Percentiles rank a stretch among this genome's conserved stretches.
Conservation (phyloP, 768 basidiomycete species). For the Hysterangium stoloniferum region DNA sequence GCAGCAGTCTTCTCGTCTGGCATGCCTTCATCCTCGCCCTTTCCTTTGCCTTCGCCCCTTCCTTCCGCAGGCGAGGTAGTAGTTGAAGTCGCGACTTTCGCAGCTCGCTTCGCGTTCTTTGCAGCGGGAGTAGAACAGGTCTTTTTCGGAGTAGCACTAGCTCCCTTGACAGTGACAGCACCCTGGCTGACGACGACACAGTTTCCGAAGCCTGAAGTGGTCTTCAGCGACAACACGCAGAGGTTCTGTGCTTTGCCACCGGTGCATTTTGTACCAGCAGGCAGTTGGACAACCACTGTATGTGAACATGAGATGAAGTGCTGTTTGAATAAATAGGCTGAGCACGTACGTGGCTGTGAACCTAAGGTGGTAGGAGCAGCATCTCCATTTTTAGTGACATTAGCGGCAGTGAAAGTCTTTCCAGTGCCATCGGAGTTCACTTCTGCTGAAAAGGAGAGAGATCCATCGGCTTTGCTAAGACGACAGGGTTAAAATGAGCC, state of each 20-base stretch:
- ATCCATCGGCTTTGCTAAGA: slow-evolving; percentile 38
- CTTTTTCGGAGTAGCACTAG: slow-evolving; percentile 9
- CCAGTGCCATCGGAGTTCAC: slow-evolving; percentile 37
- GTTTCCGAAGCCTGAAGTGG: slow-evolving; percentile 45
- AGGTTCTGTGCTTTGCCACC: slow-evolving; percentile 38
- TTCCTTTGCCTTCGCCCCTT: not conserved
- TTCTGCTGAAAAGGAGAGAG: slow-evolving; percentile 32
- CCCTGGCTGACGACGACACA: slow-evolving; percentile 39
- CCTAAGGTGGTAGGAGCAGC: slow-evolving; percentile 5
- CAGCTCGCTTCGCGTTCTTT: not conserved
- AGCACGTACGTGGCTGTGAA: slow-evolving; percentile 30
- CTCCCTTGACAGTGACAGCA: slow-evolving; percentile 3
- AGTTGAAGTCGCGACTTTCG: no score
- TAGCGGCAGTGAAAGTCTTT: slow-evolving; percentile 25
- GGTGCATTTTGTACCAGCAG: slow-evolving; percentile 41
- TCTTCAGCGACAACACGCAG: slow-evolving; percentile 46
- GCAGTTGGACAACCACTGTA: slow-evolving; percentile 34
- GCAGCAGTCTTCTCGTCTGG: slow-evolving; percentile 12
- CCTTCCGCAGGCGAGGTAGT: not conserved
- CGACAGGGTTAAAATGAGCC: not conserved
- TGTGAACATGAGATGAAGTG: not conserved
- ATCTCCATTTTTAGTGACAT: slow-evolving; percentile 36
- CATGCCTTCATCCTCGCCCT: not conserved
- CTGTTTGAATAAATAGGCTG: not conserved
- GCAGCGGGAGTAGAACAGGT: not conserved